Conservation (phyloP, 768 basidiomycete species). For the Lepiota subincarnata region DNA sequence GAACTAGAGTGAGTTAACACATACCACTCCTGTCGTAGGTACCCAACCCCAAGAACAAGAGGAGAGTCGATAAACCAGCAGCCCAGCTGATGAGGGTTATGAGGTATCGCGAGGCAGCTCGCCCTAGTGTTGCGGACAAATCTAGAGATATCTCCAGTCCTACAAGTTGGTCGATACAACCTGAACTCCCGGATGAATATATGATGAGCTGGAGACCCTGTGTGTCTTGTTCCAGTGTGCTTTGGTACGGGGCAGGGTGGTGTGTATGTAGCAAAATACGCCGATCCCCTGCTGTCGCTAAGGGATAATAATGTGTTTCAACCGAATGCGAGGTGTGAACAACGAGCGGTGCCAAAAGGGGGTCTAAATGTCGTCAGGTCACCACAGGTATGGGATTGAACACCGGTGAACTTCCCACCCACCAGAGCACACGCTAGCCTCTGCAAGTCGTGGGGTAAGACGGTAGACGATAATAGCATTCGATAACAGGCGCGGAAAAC, state of each 20-base stretch:
- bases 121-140: slow-evolving; percentile 65
- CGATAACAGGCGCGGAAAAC: slow-evolving; percentile 53
- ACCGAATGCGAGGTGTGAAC: slow-evolving; percentile 52
- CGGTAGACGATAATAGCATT: slow-evolving; percentile 66
- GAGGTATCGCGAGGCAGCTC: slow-evolving; percentile 70
- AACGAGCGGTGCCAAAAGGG: slow-evolving; percentile 62
- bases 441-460: slow-evolving; percentile 30
- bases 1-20: neutral
- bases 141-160: slow-evolving; percentile 58
- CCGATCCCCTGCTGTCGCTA: slow-evolving; percentile 30
- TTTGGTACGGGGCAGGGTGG: slow-evolving; percentile 63
- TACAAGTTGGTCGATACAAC: slow-evolving; percentile 40
- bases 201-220: slow-evolving; percentile 52
- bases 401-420: slow-evolving; percentile 25
- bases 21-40: slow-evolving; percentile 26
- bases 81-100: slow-evolving; percentile 71
- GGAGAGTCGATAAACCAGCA: slow-evolving; percentile 59
- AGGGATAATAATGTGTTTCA: slow-evolving; percentile 69
- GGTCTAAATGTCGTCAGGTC: slow-evolving; percentile 30
- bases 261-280: slow-evolving; percentile 66
- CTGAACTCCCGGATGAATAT: slow-evolving; percentile 47
- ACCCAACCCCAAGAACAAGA: slow-evolving; percentile 44
- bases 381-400: slow-evolving; percentile 1
- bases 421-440: slow-evolving; percentile 25
- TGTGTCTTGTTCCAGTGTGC: slow-evolving; percentile 20